Evolutionary conservation across 352 stramenopile species (phyloP).

Genomic region (Phytophthora colocasiae): DNA sequence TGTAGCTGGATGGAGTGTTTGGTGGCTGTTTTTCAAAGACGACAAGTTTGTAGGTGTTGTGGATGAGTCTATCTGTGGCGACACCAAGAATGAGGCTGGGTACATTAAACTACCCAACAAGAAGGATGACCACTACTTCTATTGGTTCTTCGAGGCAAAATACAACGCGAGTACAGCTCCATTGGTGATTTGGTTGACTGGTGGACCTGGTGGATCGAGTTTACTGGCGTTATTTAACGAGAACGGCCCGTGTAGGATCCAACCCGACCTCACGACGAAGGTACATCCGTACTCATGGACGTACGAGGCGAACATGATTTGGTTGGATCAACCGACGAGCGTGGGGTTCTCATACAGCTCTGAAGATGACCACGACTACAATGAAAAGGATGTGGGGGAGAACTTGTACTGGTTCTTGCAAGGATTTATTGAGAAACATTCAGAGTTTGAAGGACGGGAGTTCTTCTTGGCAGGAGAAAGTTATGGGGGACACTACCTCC

Average conservation of each 20-base stretch:
- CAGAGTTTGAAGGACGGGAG: constrained; percentile 46
- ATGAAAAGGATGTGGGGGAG: constrained; percentile 50
- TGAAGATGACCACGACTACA: constrained; percentile 43
- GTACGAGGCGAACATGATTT: constrained; percentile 48
- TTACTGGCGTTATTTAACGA: constrained; percentile 56
- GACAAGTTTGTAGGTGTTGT: background rate
- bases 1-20: constrained; percentile 11
- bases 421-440: constrained; percentile 53
- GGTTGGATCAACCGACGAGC: constrained; percentile 57
- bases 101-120: constrained; percentile 66
- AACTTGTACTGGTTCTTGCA: constrained; percentile 68
- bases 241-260: constrained; percentile 59
- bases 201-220: constrained; percentile 57
- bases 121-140: constrained; percentile 74
- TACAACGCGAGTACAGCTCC: constrained; percentile 41
- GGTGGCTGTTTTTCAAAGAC: constrained; percentile 21
- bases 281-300: constrained; percentile 60
- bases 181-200: constrained; percentile 65
- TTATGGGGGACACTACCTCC: background rate
- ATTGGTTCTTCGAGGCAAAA: constrained; percentile 67
- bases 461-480: constrained; percentile 67
- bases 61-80: constrained; percentile 25
- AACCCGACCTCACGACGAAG: constrained; percentile 44
- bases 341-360: constrained; percentile 53
- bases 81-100: constrained; percentile 45